Evolutionary conservation across 768 basidiomycete genomes (phyloP).

Genomic region (Russula abietina): DNA sequence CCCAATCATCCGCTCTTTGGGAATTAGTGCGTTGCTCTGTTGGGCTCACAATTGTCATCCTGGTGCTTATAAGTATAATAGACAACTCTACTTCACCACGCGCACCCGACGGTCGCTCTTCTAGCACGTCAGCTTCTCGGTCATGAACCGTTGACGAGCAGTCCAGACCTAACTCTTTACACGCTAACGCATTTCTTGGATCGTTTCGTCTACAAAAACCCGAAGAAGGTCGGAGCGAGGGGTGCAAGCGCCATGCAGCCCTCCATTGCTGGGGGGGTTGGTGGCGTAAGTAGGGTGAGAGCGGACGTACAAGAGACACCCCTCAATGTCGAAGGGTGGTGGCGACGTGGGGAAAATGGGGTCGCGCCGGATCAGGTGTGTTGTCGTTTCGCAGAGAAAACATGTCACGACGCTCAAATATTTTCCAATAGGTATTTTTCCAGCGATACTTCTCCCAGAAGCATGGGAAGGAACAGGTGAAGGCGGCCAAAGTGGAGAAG

Average conservation of each 20-base stretch:
- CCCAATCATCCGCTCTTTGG: slow-evolving; percentile 76
- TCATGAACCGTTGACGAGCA: slow-evolving; percentile 68
- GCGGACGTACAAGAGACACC: slow-evolving; percentile 46
- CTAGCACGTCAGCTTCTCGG: slow-evolving; percentile 78
- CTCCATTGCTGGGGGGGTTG: slow-evolving; percentile 58
- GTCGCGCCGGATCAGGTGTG: slow-evolving; percentile 83
- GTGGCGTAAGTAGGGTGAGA: slow-evolving; percentile 64
- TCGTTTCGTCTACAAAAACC: slow-evolving; percentile 94
- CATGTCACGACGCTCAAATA: background rate
- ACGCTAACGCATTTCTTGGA: slow-evolving; percentile 94
- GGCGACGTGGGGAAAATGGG: slow-evolving; percentile 59
- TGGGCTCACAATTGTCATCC: background rate
- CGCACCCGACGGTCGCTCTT: slow-evolving; percentile 84
- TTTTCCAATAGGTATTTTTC: slow-evolving; percentile 65
- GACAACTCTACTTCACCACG: slow-evolving; percentile 78
- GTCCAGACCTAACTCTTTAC: slow-evolving; percentile 84
- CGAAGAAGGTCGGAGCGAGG: slow-evolving; percentile 65
- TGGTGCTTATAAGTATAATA: slow-evolving; percentile 28
- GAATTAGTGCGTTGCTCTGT: slow-evolving; percentile 61
- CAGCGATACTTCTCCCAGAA: slow-evolving; percentile 82
- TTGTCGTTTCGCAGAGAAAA: slow-evolving; percentile 12
- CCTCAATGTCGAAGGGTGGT: slow-evolving; percentile 74
- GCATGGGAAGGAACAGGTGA: slow-evolving; percentile 47
- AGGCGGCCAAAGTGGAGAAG: slow-evolving; percentile 42
- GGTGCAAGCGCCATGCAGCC: slow-evolving; percentile 97